phyloP scores from a whole-genome alignment of 257 asterid species.

The Mitragyna speciosa region DNA sequence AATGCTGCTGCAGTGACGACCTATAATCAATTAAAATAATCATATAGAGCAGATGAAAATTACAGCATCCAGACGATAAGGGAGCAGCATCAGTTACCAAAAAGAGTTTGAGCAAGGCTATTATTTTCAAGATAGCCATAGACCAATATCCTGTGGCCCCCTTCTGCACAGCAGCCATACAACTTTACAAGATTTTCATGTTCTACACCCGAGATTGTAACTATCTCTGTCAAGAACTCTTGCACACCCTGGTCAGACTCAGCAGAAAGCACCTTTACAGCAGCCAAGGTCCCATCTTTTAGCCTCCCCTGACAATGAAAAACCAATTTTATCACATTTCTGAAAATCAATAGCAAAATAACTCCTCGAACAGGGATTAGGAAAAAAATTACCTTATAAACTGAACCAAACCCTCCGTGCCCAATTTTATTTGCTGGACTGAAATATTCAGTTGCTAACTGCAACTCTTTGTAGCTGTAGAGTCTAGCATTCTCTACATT shows the following conservation, averaged over 20 bases:
- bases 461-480: conserved; percentile 65
- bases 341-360: conserved; percentile 1
- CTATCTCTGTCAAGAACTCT: conserved; percentile 75
- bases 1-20: conserved; percentile 21
- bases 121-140: conserved; percentile 85
- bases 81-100: conserved; percentile 43
- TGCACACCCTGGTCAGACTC: conserved; percentile 73
- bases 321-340: conserved; percentile 2
- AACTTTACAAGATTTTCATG: conserved; percentile 84
- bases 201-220: conserved; percentile 59
- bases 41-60: conserved; percentile 10
- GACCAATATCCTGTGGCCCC: conserved; percentile 70
- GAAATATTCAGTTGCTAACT: conserved; percentile 62
- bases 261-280: conserved; percentile 84
- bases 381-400: conserved; percentile 58
- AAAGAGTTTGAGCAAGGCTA: conserved; percentile 87
- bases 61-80: conserved; percentile 4
- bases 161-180: conserved; percentile 85
- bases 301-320: conserved; percentile 63
- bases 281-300: conserved; percentile 67
- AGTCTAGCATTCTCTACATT: conserved; percentile 45
- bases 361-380: neutral
- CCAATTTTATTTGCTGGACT: conserved; percentile 65
- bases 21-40: conserved; percentile 34
- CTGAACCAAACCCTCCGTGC: conserved; percentile 89